Evolutionary conservation across 495 filamentous ascomycete genomes (phyloP).

Genomic region (Podospora pseudoanserina): DNA sequence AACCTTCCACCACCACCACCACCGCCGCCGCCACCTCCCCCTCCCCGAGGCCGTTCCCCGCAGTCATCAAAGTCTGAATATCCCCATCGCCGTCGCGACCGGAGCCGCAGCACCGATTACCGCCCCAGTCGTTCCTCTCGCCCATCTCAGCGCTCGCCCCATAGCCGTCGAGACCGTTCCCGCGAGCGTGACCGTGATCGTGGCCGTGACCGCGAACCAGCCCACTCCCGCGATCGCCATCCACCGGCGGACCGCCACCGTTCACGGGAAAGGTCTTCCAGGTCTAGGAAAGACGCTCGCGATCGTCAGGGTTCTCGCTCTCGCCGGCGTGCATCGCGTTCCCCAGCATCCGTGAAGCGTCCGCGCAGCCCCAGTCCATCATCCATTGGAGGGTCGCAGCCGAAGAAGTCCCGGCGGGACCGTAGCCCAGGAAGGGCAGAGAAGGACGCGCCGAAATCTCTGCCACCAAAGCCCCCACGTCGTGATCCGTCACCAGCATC

Average conservation of each 20-base stretch:
- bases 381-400: conserved; percentile 23
- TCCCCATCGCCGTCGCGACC: conserved; percentile 23
- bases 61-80: conserved; percentile 17
- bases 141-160: conserved; percentile 28
- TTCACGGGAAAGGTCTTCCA: conserved; percentile 18
- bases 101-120: conserved; percentile 35
- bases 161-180: conserved; percentile 29
- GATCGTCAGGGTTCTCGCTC: conserved; percentile 7
- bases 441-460: conserved; percentile 25
- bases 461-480: conserved; percentile 19
- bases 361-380: conserved; percentile 38
- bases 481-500: conserved; percentile 23
- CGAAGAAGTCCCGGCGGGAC: conserved; percentile 37
- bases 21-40: conserved; percentile 10
- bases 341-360: conserved; percentile 38
- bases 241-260: conserved; percentile 28
- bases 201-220: conserved; percentile 19
- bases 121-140: conserved; percentile 26
- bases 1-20: conserved; percentile 14
- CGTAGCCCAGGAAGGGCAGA: conserved; percentile 32
- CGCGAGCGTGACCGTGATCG: conserved; percentile 28
- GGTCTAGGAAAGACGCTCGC: conserved; percentile 24
- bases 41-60: conserved; percentile 13
- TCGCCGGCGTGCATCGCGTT: conserved; percentile 29
- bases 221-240: conserved; percentile 33